A percentile compares a stretch with the other conserved stretches of the same genome.
Evolutionary conservation across 495 filamentous ascomycete genomes (phyloP).

Genomic region (Penicillium canariense): DNA sequence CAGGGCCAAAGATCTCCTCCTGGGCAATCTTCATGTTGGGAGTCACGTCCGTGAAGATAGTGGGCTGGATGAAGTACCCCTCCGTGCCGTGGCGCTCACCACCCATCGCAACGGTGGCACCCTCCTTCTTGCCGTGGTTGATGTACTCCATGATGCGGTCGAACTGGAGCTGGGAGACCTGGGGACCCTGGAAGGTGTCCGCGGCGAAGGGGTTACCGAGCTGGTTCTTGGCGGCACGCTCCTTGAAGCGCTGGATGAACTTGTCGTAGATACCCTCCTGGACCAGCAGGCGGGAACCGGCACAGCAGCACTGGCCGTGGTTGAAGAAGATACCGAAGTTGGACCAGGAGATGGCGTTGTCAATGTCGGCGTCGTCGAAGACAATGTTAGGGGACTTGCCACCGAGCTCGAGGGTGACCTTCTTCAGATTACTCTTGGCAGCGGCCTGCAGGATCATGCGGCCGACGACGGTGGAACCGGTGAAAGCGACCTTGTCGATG

Average conservation of each 20-base stretch:
- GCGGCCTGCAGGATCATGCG: slow-evolving; percentile 95
- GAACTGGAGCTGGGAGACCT: slow-evolving; percentile 91
- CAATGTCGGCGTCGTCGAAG: slow-evolving; percentile 93
- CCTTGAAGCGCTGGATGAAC: slow-evolving; percentile 86
- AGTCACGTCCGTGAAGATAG: slow-evolving; percentile 89
- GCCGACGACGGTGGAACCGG: slow-evolving; percentile 87
- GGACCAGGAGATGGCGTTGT: slow-evolving; percentile 94
- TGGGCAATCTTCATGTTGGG: slow-evolving; percentile 96
- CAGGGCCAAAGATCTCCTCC: slow-evolving; percentile 98
- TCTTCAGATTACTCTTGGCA: slow-evolving; percentile 93
- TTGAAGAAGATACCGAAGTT: slow-evolving; percentile 99
- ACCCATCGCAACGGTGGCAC: slow-evolving; percentile 81
- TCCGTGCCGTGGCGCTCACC: slow-evolving; percentile 85
- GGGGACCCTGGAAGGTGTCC: slow-evolving; percentile 95
- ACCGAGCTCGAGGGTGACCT: slow-evolving; percentile 97
- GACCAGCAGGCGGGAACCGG: slow-evolving; percentile 92
- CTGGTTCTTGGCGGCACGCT: slow-evolving; percentile 74
- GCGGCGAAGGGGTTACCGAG: slow-evolving; percentile 88
- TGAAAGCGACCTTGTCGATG: slow-evolving; percentile 98
- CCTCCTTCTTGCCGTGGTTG: slow-evolving; percentile 79
- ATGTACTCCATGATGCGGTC: slow-evolving; percentile 99
- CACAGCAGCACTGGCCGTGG: slow-evolving; percentile 98
- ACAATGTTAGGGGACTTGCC: slow-evolving; percentile 99
- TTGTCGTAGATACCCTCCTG: slow-evolving; percentile 96
- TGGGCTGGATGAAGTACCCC: slow-evolving; percentile 98